Evolutionary conservation across 805 yeast species (phyloP).

Genomic region (Pichia pseudocactophila): DNA sequence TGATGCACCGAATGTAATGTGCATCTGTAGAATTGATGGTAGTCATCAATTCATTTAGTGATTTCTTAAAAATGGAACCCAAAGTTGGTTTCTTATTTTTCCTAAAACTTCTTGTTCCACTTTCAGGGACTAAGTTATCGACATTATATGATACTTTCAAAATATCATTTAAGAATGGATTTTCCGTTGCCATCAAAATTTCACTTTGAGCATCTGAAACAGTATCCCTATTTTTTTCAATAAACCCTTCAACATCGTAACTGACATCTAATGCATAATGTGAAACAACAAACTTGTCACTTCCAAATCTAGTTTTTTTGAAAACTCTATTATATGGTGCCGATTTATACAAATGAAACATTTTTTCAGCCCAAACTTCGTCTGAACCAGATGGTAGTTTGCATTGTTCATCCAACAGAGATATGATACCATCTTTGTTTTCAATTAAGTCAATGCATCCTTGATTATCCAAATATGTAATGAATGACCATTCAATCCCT

Average conservation of each 20-base stretch:
- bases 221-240: constrained; percentile 94
- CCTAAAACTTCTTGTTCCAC: constrained; percentile 13
- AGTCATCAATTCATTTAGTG: constrained; percentile 83
- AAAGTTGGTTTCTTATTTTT: constrained; percentile 74
- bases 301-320: constrained; percentile 91
- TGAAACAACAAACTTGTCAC: constrained; percentile 76
- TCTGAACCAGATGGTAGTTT: constrained; percentile 91
- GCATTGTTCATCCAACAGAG: constrained; percentile 89
- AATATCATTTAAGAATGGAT: constrained; percentile 58
- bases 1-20: constrained; percentile 93
- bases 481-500: constrained; percentile 93
- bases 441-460: constrained; percentile 93
- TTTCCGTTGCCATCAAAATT: constrained; percentile 61
- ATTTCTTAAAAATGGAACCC: constrained; percentile 87
- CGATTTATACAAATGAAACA: constrained; percentile 74
- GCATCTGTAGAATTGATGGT: constrained; percentile 92
- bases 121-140: constrained; percentile 21
- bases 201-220: constrained; percentile 93
- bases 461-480: constrained; percentile 92
- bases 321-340: constrained; percentile 65
- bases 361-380: constrained; percentile 83
- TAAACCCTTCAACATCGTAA: constrained; percentile 87
- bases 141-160: constrained; percentile 49
- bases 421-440: constrained; percentile 74
- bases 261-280: constrained; percentile 94